These are phyloP conservation scores for Aspergillus tamarii DNA, from an alignment of 2,329 filamentous ascomycete species.

Conservation along the genomic window DNA sequence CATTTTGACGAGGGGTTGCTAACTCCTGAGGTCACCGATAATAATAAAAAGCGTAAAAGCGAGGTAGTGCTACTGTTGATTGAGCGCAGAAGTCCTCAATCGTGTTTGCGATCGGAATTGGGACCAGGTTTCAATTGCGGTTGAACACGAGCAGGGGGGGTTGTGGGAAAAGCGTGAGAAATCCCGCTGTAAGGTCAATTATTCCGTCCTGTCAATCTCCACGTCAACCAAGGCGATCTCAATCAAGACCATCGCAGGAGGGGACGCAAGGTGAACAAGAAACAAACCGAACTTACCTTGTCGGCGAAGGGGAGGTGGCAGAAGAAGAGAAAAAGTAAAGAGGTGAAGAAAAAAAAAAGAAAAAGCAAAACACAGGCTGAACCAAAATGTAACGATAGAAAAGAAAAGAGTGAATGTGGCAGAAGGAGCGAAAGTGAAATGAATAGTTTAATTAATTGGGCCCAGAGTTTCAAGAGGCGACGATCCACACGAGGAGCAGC, in stretches of 20 bases:
- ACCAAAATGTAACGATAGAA: constrained; percentile 1
- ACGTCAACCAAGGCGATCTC: constrained; percentile 18
- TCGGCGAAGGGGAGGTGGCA: constrained; percentile 5
- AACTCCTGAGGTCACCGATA: constrained; percentile 17
- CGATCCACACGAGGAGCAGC: constrained; percentile 25
- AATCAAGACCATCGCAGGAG: constrained; percentile 12
- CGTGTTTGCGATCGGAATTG: neutral
- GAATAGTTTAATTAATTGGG: constrained; percentile 15
- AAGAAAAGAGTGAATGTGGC: constrained; percentile 11
- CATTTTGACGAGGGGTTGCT: constrained; percentile 61
- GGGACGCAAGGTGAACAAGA: constrained; percentile 18
- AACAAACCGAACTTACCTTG: constrained; percentile 19
- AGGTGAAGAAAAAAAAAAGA: constrained; percentile 1
- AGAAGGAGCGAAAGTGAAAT: constrained; percentile 11
- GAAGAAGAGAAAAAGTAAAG: neutral
- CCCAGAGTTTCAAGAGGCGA: constrained; percentile 19
- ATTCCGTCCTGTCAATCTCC: constrained; percentile 11
- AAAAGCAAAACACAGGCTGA: neutral
- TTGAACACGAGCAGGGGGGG: constrained; percentile 8
- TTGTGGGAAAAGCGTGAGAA: neutral
- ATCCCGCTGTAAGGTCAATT: constrained; percentile 11
- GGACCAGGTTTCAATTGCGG: constrained; percentile 1
- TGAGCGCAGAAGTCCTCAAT: neutral
- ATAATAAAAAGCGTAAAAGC: constrained; percentile 12
- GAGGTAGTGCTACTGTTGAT: neutral